Evolutionary conservation across 176 grass and related monocot genomes (phyloP).

Genomic region (Rhipidocladum racemiflorum): DNA sequence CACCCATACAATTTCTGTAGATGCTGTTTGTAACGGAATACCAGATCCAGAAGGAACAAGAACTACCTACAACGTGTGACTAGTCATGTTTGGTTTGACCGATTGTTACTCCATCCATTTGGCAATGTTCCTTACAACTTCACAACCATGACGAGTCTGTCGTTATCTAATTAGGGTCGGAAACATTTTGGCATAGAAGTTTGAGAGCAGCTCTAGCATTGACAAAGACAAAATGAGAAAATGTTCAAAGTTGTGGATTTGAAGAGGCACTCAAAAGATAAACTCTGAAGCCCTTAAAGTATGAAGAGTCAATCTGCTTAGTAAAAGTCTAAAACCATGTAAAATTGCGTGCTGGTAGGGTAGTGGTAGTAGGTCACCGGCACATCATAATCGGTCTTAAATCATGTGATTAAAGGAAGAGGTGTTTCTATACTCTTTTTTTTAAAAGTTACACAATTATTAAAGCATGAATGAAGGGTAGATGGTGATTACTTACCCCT

Average conservation of each 20-base stretch:
- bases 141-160: background rate
- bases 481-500: too few species aligned
- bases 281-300: too few species aligned
- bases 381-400: background rate
- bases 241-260: background rate
- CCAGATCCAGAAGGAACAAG: background rate
- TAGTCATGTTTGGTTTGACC: background rate
- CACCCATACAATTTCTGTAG: too few species aligned
- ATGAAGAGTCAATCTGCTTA: background rate
- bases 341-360: background rate
- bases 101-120: background rate
- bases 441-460: too few species aligned
- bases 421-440: too few species aligned
- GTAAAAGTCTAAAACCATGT: background rate
- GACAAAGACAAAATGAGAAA: background rate
- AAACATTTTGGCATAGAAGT: background rate
- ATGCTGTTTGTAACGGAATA: background rate
- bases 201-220: background rate
- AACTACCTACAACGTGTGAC: background rate
- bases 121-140: background rate
- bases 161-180: background rate
- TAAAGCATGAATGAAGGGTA: too few species aligned
- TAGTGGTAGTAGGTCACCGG: background rate
- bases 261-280: background rate
- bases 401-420: background rate